phyloP scores from a whole-genome alignment of 75 land plant genomes.

The Ceratopteris richardii region DNA sequence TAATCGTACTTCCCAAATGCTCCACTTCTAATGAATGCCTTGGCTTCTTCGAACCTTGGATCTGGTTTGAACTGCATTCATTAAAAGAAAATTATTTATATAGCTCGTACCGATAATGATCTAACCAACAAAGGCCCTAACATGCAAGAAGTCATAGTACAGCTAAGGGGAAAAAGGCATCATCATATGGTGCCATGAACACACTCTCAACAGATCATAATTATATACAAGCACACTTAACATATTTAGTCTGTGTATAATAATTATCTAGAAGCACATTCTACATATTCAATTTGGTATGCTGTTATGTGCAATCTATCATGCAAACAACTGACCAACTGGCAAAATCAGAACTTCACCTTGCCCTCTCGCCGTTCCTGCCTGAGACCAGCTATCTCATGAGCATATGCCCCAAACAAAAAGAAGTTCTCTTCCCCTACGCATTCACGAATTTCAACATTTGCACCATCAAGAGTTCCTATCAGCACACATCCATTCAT shows the following conservation, averaged over 20 bases:
- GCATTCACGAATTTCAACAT: constrained; percentile 90
- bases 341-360: too few relatives aligned
- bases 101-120: neutral
- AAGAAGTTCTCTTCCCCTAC: constrained; percentile 96
- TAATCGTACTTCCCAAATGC: constrained; percentile 70
- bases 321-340: too few relatives aligned
- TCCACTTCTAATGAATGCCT: constrained; percentile 54
- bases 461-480: constrained; percentile 97
- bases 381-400: constrained; percentile 74
- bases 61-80: constrained; percentile 67
- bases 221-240: too few relatives aligned
- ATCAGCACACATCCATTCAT: constrained; percentile 95
- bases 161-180: too few relatives aligned
- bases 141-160: too few relatives aligned
- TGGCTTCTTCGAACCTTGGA: constrained; percentile 77
- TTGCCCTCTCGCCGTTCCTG: constrained; percentile 76
- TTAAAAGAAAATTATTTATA: neutral
- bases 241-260: too few relatives aligned
- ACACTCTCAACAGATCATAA: too few relatives aligned
- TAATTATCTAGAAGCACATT: too few relatives aligned
- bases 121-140: too few relatives aligned
- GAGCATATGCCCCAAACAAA: constrained; percentile 86
- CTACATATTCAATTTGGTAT: too few relatives aligned
- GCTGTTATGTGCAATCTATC: too few relatives aligned
- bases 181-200: too few relatives aligned